Percentiles rank a stretch among this genome's conserved stretches.
phyloP scores from a whole-genome alignment of 768 basidiomycete genomes.

The Goffeauzyma gilvescens region DNA sequence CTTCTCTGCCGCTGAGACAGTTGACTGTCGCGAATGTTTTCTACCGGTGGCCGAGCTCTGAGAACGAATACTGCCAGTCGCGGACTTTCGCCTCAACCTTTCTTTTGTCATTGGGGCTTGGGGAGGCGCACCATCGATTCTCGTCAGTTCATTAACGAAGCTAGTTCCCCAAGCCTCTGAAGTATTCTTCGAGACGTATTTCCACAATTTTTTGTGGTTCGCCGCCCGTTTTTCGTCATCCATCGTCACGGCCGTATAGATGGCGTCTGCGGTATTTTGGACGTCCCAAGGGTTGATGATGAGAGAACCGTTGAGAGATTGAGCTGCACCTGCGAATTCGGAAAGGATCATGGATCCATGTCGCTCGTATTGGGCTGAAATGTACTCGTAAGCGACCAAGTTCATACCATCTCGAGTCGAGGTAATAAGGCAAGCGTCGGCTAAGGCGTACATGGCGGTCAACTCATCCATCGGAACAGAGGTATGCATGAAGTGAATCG shows the following conservation, averaged over 20 bases:
- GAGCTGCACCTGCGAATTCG: slow-evolving; percentile 94
- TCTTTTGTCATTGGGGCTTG: slow-evolving; percentile 1
- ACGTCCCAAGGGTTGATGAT: slow-evolving; percentile 95
- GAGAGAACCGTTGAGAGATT: slow-evolving; percentile 81
- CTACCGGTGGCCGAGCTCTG: no score
- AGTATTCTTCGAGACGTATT: slow-evolving; percentile 35
- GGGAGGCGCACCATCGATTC: slow-evolving; percentile 11
- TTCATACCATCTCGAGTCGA: slow-evolving; percentile 98
- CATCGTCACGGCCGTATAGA: slow-evolving; percentile 86
- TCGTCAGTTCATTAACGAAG: slow-evolving; percentile 25
- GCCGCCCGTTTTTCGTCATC: slow-evolving; percentile 59
- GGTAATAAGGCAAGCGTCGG: slow-evolving; percentile 87
- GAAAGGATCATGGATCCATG: slow-evolving; percentile 96
- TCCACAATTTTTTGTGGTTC: slow-evolving; percentile 88
- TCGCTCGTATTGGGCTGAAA: slow-evolving; percentile 77
- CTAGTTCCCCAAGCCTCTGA: slow-evolving; percentile 30
- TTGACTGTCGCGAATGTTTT: no score
- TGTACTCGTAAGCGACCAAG: slow-evolving; percentile 94
- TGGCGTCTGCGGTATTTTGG: slow-evolving; percentile 95
- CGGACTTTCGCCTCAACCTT: slow-evolving; percentile 6
- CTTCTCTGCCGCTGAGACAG: no score
- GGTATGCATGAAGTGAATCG: slow-evolving; percentile 99
- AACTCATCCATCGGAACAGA: slow-evolving; percentile 80
- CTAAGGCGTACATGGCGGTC: slow-evolving; percentile 89
- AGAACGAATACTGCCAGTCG: slow-evolving; percentile 5